These are phyloP conservation scores for Aschersonia sp. DNA, from an alignment of 2,329 filamentous ascomycete species.

Conservation along the genomic window DNA sequence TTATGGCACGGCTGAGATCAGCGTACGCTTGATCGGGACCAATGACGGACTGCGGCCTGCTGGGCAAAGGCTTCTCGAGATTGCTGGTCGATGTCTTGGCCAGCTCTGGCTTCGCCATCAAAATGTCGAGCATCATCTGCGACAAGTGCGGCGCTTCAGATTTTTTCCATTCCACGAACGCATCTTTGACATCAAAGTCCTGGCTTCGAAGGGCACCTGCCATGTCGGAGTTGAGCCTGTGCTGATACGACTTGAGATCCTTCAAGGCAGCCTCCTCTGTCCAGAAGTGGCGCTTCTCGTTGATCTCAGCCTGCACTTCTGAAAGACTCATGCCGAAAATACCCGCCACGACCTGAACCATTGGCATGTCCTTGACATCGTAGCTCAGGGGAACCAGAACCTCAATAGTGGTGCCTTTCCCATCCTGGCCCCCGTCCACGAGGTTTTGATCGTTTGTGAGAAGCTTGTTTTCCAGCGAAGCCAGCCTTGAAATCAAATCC, in stretches of 20 bases:
- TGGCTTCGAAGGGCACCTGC: slow-evolving; percentile 62
- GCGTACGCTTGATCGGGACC: slow-evolving; percentile 35
- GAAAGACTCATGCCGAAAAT: slow-evolving; percentile 72
- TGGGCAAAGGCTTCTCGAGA: slow-evolving; percentile 40
- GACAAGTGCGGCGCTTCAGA: slow-evolving; percentile 77
- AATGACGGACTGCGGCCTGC: slow-evolving; percentile 31
- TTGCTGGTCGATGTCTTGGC: slow-evolving; percentile 56
- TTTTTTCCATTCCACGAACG: slow-evolving; percentile 82
- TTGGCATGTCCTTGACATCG: slow-evolving; percentile 91
- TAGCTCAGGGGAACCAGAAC: slow-evolving; percentile 72
- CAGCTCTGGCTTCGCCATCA: slow-evolving; percentile 73
- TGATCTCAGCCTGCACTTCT: slow-evolving; percentile 76
- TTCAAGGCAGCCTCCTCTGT: slow-evolving; percentile 81
- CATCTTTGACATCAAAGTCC: slow-evolving; percentile 83
- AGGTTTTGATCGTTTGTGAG: slow-evolving; percentile 89
- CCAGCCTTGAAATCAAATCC: slow-evolving; percentile 66
- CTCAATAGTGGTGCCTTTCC: slow-evolving; percentile 47
- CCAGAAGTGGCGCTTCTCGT: slow-evolving; percentile 67
- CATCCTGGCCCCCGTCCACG: slow-evolving; percentile 17
- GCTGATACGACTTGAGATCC: slow-evolving; percentile 88
- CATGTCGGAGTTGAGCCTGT: slow-evolving; percentile 68
- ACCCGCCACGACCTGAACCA: slow-evolving; percentile 74
- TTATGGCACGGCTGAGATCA: slow-evolving; percentile 36
- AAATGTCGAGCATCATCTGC: slow-evolving; percentile 83
- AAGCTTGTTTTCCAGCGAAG: slow-evolving; percentile 81